Conservation (phyloP, 1,284 basidiomycete species). For the Heliocybe sulcata region DNA sequence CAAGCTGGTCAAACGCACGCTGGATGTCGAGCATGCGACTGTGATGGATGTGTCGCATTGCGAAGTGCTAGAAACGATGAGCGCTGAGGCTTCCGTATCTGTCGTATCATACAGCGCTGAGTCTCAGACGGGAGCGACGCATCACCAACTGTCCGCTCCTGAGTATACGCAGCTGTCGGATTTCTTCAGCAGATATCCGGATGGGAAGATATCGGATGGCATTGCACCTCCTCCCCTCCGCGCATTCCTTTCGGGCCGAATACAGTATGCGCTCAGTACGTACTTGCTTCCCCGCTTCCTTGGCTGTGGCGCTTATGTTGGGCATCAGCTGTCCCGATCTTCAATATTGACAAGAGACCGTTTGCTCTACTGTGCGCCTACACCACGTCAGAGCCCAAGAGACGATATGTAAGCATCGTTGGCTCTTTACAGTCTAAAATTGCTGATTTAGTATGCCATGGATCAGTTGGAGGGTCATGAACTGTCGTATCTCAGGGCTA, state of each 20-base stretch:
- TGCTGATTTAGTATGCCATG: background rate
- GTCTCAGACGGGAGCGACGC: slow-evolving; percentile 33
- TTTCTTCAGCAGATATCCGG: slow-evolving; percentile 73
- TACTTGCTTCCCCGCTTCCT: slow-evolving; percentile 5
- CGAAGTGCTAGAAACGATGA: slow-evolving; percentile 76
- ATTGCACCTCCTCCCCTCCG: slow-evolving; percentile 74
- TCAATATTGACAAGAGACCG: slow-evolving; percentile 89
- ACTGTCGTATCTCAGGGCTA: slow-evolving; percentile 85
- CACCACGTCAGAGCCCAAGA: slow-evolving; percentile 72
- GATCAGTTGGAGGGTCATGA: slow-evolving; percentile 84
- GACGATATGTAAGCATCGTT: slow-evolving; percentile 61
- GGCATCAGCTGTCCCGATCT: slow-evolving; percentile 75
- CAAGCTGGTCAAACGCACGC: slow-evolving; percentile 79
- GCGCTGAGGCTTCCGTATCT: slow-evolving; percentile 56
- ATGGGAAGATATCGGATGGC: slow-evolving; percentile 82
- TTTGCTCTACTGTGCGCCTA: slow-evolving; percentile 92
- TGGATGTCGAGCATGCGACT: slow-evolving; percentile 88
- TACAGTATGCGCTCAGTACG: slow-evolving; percentile 82
- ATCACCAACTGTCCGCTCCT: slow-evolving; percentile 43
- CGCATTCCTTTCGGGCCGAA: slow-evolving; percentile 70
- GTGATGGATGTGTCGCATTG: slow-evolving; percentile 91
- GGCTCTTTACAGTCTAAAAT: background rate
- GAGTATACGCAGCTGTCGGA: slow-evolving; percentile 70
- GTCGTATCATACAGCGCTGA: slow-evolving; percentile 50
- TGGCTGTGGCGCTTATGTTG: slow-evolving; percentile 1